Base-by-base conservation (phyloP, 495 filamentous ascomycete genomes). In the Chaetomium tenue region DNA sequence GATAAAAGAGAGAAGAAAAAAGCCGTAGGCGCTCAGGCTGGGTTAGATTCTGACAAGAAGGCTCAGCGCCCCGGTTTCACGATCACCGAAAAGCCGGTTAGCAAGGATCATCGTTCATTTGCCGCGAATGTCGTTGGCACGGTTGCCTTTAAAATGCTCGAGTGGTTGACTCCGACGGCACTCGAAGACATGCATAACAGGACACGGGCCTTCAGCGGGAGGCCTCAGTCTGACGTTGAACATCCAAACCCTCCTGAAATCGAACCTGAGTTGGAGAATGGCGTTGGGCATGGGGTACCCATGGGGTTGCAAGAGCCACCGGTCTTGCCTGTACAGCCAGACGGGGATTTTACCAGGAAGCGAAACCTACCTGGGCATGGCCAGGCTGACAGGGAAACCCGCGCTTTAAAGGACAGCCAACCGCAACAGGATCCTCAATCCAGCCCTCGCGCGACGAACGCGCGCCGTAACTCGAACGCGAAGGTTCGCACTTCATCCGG, bases 71-170 rank as follows among this genome's bases (percentile, higher is more conserved):
- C 69, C 6, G 63, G 55, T 46, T 74, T 74, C 50, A 46, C 64
- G 5, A 65, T 81, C 39, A 71, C 56, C 50, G 84, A 82, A 65
- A 75, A 77, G 51, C 82, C 86, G 50, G 74, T 77, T 9, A 81
- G 83, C 67, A 92, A 89, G 68, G 91, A 95, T 70, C 89, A 91
- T 22, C 89, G 90, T 64, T 93, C 91, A 1, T 93, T 95, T 67
- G 88, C 89, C 11, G 91, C 92, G 52, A 89, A 89, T 63, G 78
- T 94, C 3, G 93, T 93, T 69, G 88, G 88, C 65, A 91, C 91
- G 3, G 79, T 87, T 48, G 83, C 91, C 5, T 81, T 92, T 66
- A 87, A 87, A 61, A 90, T 93, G 86, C 77, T 93, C 30, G 90
- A 92, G 72, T 92, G 89, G 89, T 77, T 90, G 44, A 86, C 87